Evolutionary conservation across 2,329 filamentous ascomycete genomes (phyloP), one percentile per base, ranked within the genome.

Genomic region (Dothideomycetes sp.): DNA sequence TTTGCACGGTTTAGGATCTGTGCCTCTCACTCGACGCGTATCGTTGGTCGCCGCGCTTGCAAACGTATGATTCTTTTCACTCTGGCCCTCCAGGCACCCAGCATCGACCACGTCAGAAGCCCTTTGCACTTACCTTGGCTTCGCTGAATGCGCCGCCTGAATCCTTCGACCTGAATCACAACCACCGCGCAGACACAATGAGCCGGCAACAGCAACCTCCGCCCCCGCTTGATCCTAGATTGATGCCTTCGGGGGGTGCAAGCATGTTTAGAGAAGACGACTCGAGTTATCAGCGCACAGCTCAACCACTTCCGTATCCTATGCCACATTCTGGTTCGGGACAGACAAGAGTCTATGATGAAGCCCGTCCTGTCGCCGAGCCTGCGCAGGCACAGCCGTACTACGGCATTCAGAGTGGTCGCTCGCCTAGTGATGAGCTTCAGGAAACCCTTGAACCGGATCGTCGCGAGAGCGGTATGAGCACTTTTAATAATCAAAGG

Each of bases 351-450:
- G 12, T 27, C 7, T 27, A 27, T 27, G 22, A 7, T 7, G 22
- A 27, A 7, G 22, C 7, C 12, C 12, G 22, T 12, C 22, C 22
- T 12, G 22, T 27, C 16, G 32, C 38, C 11, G 32, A 41, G 24
- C 39, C 36, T 15, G 34, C 29, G n/a, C 39, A 36, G 29, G 34
- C 27, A n/a, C 34, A 36, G 12, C 34, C 34, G 27, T 41, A 41
- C 34, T 41, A 41, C 32, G 39, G 39, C 15, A 30, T 31, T 12
- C 32, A 33, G 17, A 29, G 34, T n/a, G 39, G 33, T n/a, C 34
- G 31, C 4, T 41, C 39, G 34, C 39, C 39, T 19, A 37, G 39
- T 34, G 39, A 41, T 34, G 39, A 41, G 4, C 7, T 27, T 12
- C 22, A 27, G 12, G 22, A 27, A 7, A 12, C 7, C 12, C 7